Evolutionary conservation across 129 eudicot genomes (phyloP), one percentile per base, ranked within the genome.

Genomic region (Centella asiatica): DNA sequence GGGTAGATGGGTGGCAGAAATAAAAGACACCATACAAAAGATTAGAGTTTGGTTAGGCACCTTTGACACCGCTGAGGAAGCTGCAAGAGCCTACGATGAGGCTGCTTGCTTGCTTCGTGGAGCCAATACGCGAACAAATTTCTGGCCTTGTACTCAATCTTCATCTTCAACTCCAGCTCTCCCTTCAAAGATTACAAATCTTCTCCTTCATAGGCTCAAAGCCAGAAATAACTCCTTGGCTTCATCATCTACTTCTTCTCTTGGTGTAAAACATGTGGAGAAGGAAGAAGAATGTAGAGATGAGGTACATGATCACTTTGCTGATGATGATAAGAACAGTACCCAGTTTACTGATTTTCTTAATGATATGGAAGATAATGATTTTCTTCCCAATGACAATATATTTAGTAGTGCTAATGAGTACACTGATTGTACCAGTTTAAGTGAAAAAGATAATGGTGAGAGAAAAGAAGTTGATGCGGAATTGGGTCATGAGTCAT

Each of bases 61-160:
- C 8, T 83, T 83, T 76, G 95, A 87, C 74, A 83, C 95, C 1
- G 92, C 95, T 29, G 95, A 87, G 55, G 92, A 83, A 49, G 95
- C 95, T 19, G 95, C 95, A 18, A 80, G 95, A 76, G 95, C 95
- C 44, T 87, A 87, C 44, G 95, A 87, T 52, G 95, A 87, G 70
- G 95, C 95, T 47, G 95, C 92, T 49, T 87, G 95, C 58, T 74
- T 87, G 60, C 80, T 87, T 37, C 75, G 95, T 19, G 92, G 95
- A 22, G 79, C 95, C 31, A 87, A 87, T 39, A 87, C 95, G 50
- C 78, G 95, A 19, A 87, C 95, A 4, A 87, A 87, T 34, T 87
- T 87, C 72, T 87, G 88, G 90, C 95, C 95, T 18, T 69, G 59
- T 57, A 70, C 90, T 5, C 74, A 82, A 26, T 80, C 86, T 1